Percentiles rank a stretch among this genome's conserved stretches.
These are phyloP conservation scores for Astragalus glycyphyllos DNA, from an alignment of 306 rosid genomes.

Conservation along the genomic window DNA sequence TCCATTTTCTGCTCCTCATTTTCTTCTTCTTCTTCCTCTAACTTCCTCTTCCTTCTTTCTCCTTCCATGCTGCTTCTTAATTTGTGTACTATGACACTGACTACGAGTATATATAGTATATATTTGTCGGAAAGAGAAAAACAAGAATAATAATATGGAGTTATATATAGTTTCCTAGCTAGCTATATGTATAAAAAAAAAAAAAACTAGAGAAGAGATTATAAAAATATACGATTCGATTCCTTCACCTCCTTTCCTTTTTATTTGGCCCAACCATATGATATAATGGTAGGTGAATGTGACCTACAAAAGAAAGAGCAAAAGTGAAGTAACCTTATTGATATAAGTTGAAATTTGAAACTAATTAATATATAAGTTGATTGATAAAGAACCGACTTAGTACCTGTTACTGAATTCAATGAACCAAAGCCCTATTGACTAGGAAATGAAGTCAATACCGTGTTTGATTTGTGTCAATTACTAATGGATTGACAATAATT, in stretches of 20 bases:
- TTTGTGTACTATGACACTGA: neutral
- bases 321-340: constrained; percentile 3
- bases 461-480: neutral
- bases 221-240: neutral
- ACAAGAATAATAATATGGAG: constrained; percentile 1
- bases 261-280: neutral
- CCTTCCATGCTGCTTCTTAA: constrained; percentile 55
- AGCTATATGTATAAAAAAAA: too few species aligned
- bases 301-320: neutral
- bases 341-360: neutral
- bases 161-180: neutral
- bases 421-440: constrained; percentile 40
- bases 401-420: neutral
- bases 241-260: too few species aligned
- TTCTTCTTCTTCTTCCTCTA: constrained; percentile 47
- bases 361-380: neutral
- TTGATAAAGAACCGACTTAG: neutral
- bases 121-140: neutral
- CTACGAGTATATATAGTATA: neutral
- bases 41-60: constrained; percentile 66
- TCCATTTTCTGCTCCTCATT: constrained; percentile 69
- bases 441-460: constrained; percentile 29
- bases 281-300: neutral
- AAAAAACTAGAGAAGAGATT: neutral
- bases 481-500: constrained; percentile 8